These are phyloP conservation scores for Sporothrix variecibatus DNA, from an alignment of 2,329 filamentous ascomycete genomes.

Conservation along the genomic window DNA sequence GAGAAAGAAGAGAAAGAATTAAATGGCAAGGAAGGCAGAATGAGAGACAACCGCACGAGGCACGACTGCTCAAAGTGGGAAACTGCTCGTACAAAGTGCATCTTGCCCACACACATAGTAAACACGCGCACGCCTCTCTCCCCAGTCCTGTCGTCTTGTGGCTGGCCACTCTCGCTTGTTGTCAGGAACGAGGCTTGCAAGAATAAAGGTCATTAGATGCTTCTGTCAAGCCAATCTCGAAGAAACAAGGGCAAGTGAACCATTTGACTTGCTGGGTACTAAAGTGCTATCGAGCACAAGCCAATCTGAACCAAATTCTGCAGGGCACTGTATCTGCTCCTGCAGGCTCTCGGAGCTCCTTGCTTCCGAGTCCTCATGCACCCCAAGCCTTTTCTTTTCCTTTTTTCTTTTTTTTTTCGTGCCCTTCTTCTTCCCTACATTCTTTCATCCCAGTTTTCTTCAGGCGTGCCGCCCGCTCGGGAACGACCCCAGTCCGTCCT, in stretches of 20 bases:
- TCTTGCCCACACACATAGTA: neutral
- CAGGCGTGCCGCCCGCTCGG: conserved; percentile 20
- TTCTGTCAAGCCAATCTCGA: neutral
- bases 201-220: neutral
- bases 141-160: neutral
- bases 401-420: neutral
- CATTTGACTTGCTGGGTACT: neutral
- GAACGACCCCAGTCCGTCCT: neutral
- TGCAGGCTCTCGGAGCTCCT: neutral
- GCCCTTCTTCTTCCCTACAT: neutral
- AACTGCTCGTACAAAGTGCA: neutral
- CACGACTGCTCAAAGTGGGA: neutral
- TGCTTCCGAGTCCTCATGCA: neutral
- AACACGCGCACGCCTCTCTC: neutral
- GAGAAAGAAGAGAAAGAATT: neutral
- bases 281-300: neutral
- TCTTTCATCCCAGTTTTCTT: neutral
- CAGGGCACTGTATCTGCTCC: neutral
- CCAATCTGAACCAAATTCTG: conserved; percentile 7
- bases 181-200: neutral
- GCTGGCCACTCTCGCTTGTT: conserved; percentile 12
- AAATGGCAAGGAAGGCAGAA: neutral
- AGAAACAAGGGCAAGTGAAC: neutral
- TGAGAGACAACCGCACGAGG: neutral
- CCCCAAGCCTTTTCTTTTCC: neutral